Conservation (phyloP, 768 basidiomycete genomes). For the Serendipita sp. region DNA sequence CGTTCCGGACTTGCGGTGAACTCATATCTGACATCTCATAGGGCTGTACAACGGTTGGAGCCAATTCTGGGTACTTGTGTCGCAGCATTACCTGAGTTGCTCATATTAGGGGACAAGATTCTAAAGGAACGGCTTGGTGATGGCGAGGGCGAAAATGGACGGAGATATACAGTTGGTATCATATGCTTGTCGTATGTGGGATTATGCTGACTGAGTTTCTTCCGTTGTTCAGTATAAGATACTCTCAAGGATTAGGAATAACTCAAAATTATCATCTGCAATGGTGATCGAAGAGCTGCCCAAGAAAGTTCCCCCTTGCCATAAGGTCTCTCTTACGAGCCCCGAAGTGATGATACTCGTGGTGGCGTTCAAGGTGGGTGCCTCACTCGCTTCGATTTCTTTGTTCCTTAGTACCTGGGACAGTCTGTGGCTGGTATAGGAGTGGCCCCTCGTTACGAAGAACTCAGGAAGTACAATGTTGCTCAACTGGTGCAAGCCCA, state of each 20-base stretch:
- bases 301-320: background rate
- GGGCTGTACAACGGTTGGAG: background rate
- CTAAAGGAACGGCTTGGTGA: background rate
- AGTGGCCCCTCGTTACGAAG: background rate
- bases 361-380: background rate
- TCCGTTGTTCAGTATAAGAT: background rate
- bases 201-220: background rate
- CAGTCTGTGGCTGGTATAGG: constrained; percentile 3
- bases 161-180: background rate
- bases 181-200: background rate
- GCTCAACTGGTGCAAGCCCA: background rate
- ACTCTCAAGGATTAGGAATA: background rate
- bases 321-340: background rate
- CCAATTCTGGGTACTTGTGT: background rate
- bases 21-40: background rate
- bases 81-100: background rate
- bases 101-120: background rate
- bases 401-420: background rate
- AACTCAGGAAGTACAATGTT: constrained; percentile 5
- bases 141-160: background rate
- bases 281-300: background rate
- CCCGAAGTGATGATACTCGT: background rate
- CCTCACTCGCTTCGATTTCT: background rate
- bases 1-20: background rate
- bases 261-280: background rate